Conservation (phyloP, 768 basidiomycete species). For the Multifurca ochricompacta region DNA sequence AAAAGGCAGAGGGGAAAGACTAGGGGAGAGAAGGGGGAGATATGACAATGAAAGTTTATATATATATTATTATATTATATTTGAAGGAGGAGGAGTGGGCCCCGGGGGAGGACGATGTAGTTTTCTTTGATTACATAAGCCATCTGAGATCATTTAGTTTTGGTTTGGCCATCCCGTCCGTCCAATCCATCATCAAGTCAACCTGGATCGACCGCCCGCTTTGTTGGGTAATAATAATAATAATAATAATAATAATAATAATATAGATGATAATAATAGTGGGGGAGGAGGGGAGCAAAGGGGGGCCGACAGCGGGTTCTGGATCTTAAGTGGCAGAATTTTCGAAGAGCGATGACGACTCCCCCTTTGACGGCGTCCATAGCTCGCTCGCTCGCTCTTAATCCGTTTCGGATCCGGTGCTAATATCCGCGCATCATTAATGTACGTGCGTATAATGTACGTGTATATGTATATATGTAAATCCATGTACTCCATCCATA, state of each 20-base stretch:
- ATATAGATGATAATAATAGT: too few species aligned
- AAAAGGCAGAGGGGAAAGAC: neutral
- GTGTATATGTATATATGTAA: slow-evolving; percentile 11
- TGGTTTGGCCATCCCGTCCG: neutral
- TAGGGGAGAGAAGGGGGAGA: neutral
- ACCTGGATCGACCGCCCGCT: neutral
- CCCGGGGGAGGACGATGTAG: neutral
- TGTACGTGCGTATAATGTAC: slow-evolving; percentile 2
- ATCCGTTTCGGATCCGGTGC: neutral
- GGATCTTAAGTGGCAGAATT: too few species aligned
- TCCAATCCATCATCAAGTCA: neutral
- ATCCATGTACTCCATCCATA: neutral
- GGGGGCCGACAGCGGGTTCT: too few species aligned
- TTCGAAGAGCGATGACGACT: too few species aligned
- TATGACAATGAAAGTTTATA: too few species aligned
- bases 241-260: neutral
- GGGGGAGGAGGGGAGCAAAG: too few species aligned
- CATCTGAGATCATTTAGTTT: slow-evolving; percentile 7
- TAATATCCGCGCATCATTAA: neutral
- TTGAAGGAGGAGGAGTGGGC: neutral
- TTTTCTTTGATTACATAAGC: too few species aligned
- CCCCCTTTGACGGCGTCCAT: neutral
- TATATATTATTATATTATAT: too few species aligned
- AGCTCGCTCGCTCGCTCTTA: neutral
- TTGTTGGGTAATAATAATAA: neutral